Conservation (phyloP, 768 basidiomycete species). For the Leccinum incarnatum region DNA sequence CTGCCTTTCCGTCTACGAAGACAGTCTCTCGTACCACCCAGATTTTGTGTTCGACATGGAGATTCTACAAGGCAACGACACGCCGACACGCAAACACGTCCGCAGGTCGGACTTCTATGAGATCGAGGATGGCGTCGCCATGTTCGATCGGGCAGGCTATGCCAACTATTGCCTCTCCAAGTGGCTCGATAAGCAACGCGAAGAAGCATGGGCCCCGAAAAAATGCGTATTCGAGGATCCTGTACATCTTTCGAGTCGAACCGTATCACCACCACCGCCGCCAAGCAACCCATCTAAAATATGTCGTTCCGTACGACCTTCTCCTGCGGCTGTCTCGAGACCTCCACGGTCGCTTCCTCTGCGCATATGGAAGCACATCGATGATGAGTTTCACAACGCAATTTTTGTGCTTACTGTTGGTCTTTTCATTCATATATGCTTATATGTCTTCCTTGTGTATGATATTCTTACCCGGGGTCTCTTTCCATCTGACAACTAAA, state of each 20-base stretch:
- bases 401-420: conserved; percentile 25
- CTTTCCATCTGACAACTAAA: conserved; percentile 26
- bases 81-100: conserved; percentile 4
- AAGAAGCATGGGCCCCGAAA: conserved; percentile 13
- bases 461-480: conserved; percentile 29
- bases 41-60: conserved; percentile 19
- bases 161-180: conserved; percentile 23
- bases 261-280: conserved; percentile 11
- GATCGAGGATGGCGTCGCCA: conserved; percentile 27
- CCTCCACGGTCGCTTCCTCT: conserved; percentile 11
- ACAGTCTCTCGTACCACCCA: conserved; percentile 25
- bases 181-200: conserved; percentile 29
- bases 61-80: conserved; percentile 15
- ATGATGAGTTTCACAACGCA: conserved; percentile 30
- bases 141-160: conserved; percentile 27
- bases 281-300: background rate
- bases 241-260: conserved; percentile 9
- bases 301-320: background rate
- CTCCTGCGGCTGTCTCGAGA: background rate
- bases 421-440: conserved; percentile 27
- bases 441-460: conserved; percentile 28
- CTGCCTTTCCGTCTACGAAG: conserved; percentile 27
- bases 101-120: conserved; percentile 28
- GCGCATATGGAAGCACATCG: conserved; percentile 19
- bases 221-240: conserved; percentile 25